A percentile compares a stretch with the other conserved stretches of the same genome.
Evolutionary conservation across 345 rosid genomes (phyloP).

Genomic region (Eucalyptus curtisii): DNA sequence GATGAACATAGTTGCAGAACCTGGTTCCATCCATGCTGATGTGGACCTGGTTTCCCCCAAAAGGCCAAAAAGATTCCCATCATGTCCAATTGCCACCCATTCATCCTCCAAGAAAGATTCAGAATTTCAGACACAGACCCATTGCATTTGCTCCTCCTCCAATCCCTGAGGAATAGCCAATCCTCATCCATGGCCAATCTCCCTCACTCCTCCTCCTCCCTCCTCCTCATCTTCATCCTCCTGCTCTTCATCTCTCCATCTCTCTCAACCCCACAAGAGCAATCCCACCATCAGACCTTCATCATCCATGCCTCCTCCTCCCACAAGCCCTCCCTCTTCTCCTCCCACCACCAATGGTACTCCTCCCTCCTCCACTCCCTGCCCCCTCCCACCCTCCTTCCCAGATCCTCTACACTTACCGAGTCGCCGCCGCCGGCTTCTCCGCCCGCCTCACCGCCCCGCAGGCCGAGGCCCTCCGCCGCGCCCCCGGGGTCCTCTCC

Average conservation of each 20-base stretch:
- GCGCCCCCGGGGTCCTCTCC: constrained; percentile 43
- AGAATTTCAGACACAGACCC: neutral
- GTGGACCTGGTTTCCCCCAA: neutral
- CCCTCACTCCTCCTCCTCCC: neutral
- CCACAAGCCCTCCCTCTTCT: constrained; percentile 54
- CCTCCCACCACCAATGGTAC: constrained; percentile 61
- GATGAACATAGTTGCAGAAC: neutral
- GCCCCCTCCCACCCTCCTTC: constrained; percentile 43
- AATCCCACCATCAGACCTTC: constrained; percentile 21
- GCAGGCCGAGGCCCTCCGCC: constrained; percentile 34
- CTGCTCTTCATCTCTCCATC: neutral
- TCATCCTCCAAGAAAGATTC: neutral
- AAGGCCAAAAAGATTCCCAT: neutral
- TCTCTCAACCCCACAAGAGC: neutral
- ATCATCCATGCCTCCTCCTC: constrained; percentile 51
- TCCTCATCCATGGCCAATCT: neutral
- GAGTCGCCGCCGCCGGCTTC: constrained; percentile 54
- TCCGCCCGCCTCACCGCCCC: constrained; percentile 52
- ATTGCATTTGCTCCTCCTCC: neutral
- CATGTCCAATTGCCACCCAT: neutral
- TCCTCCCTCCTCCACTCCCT: constrained; percentile 43
- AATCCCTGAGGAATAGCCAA: neutral
- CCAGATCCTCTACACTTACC: constrained; percentile 58
- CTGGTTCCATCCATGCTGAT: neutral
- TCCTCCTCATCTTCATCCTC: neutral